Evolutionary conservation across 2,329 filamentous ascomycete species (phyloP), one percentile per base, ranked within the genome.

Genomic region (Fusarium subglutinans): DNA sequence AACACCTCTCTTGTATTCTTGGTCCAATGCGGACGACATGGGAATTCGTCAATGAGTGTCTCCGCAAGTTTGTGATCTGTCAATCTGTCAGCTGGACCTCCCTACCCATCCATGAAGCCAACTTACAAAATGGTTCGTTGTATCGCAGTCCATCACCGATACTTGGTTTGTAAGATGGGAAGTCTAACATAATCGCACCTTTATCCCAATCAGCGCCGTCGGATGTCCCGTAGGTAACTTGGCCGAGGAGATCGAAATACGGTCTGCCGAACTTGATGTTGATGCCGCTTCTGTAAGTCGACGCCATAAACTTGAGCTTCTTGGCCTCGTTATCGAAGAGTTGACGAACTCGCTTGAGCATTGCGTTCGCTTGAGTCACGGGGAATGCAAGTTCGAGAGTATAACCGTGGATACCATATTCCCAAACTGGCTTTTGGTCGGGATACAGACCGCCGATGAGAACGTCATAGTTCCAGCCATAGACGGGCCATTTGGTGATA

Each of bases 81-180:
- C 1, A 2, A 14, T 1, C 3, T 2, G 3, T 66, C 13, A 66
- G 35, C 17, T 30, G 0, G 0, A 3, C 9, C 6, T 5, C 4
- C 13, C 26, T 18, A 3, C 2, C 3, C 0, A 22, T 26, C 3
- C 2, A 9, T n/a, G 0, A 0, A 4, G 3, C 1, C 13, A 11
- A 37, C 63, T 4, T 43, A 66, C 63, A 65, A 0, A 66, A 66
- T 0, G 48, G 63, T 5, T 66, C 60, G 1, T 66, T 66, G 0
- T 65, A 66, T 17, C 48, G n/a, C 8, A 66, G 14, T 4, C 63
- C 41, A 9, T 66, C 60, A 1, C 60, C 48, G 1, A 65, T 57
- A 1, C 59, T 65, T 0, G 63, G 63, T 4, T 65, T 66, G 0
- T 65, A 65, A 3, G 63, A 66, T 1, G 60, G 60, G 0, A 66